Base-by-base conservation (phyloP, 1,284 basidiomycete species). In the Melampsora larici-populina region DNA sequence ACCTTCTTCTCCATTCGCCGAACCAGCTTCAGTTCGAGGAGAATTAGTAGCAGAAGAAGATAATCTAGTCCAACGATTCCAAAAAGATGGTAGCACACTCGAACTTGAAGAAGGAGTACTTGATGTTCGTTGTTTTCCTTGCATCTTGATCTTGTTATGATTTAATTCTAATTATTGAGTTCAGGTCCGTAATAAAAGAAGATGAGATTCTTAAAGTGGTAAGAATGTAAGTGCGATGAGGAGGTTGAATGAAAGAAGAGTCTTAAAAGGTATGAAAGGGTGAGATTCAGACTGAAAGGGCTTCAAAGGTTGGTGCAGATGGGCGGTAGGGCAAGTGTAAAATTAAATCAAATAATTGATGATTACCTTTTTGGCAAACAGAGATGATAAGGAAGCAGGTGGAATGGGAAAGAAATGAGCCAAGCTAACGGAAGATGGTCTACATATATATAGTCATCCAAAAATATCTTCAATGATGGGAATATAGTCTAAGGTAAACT, bases 51-150 rank as follows among this genome's bases (percentile, higher is more conserved):
- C 1, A 15, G 55, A n/a, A 8, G 55, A 58, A 9, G 55, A 58
- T 8, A 58, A 29, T 29, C 55, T 58, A 29, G 55, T 58, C 55
- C 55, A 58, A 58, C 55, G 55, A 58, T 58, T 58, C 55, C 55
- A 58, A 58, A 58, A 58, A 1, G 55, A 58, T 15, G 55, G 55
- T 7, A n/a, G 55, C 13, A 13, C 21, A 29, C 8, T 58, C 4
- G 48, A 21, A 49, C 11, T 49, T 49, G 55, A 58, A 58, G 55
- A 29, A 7, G 55, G n/a, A 17, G 55, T 58, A 24, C 55, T 24
- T 11, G 26, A 58, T 58, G 55, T 58, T 58, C 55, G 21, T 58
- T 11, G 11, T 43, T 43, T 43, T 36, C 36, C 36, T 43, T 43
- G 40, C 40, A 43, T 43, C 40, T 43, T 43, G 11, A 8, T 7